Base-by-base conservation (phyloP, 176 grass and related monocot genomes). In the Triticum monococcum region DNA sequence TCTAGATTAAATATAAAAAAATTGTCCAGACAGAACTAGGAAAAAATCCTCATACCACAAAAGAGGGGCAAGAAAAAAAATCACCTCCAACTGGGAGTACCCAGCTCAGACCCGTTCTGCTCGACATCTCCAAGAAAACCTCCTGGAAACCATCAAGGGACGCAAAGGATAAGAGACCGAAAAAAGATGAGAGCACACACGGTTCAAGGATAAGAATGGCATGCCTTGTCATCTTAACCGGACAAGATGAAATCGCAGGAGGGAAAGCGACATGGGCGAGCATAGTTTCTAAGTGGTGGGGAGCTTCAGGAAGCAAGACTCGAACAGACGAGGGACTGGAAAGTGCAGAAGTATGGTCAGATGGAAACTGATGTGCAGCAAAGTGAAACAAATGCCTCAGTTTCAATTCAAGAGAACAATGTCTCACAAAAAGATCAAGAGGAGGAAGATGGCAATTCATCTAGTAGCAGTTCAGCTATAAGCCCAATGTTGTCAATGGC, bases 61-160 rank as follows among this genome's bases (percentile, higher is more conserved):
- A 73, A 72, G 5, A 71, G 18, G 37, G 20, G 37, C 12, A 35
- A n/a, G 31, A 30, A 31, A 67, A 31, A 52, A 54, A 16, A 8
- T 9, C 48, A 95, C 93, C 89, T 92, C 88, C 36, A 95, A 61
- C 46, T 86, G 90, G 37, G 79, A 90, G 60, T 84, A 87, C 54
- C 32, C 83, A 64, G 63, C 56, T 26, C 71, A 86, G 14, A 88
- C 57, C 32, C 64, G 64, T 9, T 60, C 41, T 25, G 80, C 30
- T 23, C 24, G 56, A 25, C 73, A 30, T 38, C 67, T 84, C 25
- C 81, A 63, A 77, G 83, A 82, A 13, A 28, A 20, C 40, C n/a
- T n/a, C 84, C 84, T 83, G 73, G 12, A 33, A 83, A 41, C 4
- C 18, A 75, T 30, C 20, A 24, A 30, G 17, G 23, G 22, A 4